Evolutionary conservation across 2,329 filamentous ascomycete genomes (phyloP).

Genomic region (Fusarium aywerte): DNA sequence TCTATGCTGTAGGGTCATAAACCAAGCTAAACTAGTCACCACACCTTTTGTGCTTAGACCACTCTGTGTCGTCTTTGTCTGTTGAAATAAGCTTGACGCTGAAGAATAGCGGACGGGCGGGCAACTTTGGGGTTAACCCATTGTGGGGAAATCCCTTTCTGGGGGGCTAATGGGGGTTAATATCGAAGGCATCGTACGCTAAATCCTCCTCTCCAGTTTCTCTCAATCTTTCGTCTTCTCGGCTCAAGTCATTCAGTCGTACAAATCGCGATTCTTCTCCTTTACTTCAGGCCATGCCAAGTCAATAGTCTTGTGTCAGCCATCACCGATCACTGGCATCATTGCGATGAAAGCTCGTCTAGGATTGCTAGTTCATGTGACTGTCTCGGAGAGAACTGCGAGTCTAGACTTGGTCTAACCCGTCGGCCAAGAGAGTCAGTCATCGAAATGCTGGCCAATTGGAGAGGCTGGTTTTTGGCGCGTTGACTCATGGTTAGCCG

Average conservation of each 20-base stretch:
- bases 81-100: slow-evolving; percentile 24
- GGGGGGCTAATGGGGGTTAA: slow-evolving; percentile 4
- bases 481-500: slow-evolving; percentile 12
- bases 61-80: background rate
- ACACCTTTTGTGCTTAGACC: background rate
- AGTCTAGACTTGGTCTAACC: slow-evolving; percentile 1
- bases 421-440: slow-evolving; percentile 17
- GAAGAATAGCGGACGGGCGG: slow-evolving; percentile 3
- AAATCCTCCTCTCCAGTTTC: background rate
- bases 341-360: background rate
- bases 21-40: slow-evolving; percentile 5
- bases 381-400: background rate
- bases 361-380: slow-evolving; percentile 10
- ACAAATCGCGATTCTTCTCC: background rate
- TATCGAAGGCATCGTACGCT: background rate
- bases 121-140: slow-evolving; percentile 19
- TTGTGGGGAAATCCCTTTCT: slow-evolving; percentile 12
- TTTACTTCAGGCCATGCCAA: background rate
- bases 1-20: background rate
- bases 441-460: slow-evolving; percentile 4
- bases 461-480: background rate
- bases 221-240: background rate
- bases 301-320: background rate
- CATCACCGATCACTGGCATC: background rate
- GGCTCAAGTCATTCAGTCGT: background rate